A percentile compares a stretch with the other conserved stretches of the same genome.
These are phyloP conservation scores for Apostasia shenzhenica DNA, from an alignment of 106 monocot genomes.

Conservation along the genomic window DNA sequence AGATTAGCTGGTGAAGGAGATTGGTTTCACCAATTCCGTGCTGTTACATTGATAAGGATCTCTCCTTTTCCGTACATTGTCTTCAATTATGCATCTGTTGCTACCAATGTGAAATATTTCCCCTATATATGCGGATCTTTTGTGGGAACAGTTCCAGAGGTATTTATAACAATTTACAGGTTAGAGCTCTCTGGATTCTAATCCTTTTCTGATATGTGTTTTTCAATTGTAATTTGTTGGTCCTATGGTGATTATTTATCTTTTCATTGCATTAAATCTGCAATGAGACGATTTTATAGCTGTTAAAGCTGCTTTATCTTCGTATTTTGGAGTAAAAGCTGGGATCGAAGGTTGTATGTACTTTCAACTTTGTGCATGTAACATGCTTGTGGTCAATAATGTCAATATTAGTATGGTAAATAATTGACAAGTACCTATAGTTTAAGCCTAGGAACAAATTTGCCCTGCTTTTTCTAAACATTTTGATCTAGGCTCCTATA, in stretches of 20 bases:
- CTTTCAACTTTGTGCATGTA: too few relatives aligned
- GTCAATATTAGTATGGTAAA: too few relatives aligned
- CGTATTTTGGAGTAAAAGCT: too few relatives aligned
- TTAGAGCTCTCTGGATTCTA: conserved; percentile 12
- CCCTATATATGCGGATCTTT: conserved; percentile 86
- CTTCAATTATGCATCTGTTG: conserved; percentile 96
- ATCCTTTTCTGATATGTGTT: neutral
- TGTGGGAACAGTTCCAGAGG: conserved; percentile 65
- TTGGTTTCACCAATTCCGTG: conserved; percentile 98
- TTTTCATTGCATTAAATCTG: neutral
- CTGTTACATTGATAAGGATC: conserved; percentile 74
- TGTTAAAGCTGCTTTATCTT: too few relatives aligned
- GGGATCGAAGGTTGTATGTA: too few relatives aligned
- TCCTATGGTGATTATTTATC: conserved; percentile 2
- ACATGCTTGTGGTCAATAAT: too few relatives aligned
- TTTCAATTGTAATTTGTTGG: neutral
- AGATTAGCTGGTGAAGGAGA: conserved; percentile 94
- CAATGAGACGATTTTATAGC: too few relatives aligned
- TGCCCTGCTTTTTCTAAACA: too few relatives aligned
- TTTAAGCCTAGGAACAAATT: too few relatives aligned
- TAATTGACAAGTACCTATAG: too few relatives aligned
- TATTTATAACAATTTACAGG: conserved; percentile 87
- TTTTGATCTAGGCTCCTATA: too few relatives aligned
- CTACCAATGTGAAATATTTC: conserved; percentile 80
- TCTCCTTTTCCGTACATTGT: conserved; percentile 93